These are phyloP conservation scores for Terana coerulea DNA, from an alignment of 768 basidiomycete species.

Conservation along the genomic window DNA sequence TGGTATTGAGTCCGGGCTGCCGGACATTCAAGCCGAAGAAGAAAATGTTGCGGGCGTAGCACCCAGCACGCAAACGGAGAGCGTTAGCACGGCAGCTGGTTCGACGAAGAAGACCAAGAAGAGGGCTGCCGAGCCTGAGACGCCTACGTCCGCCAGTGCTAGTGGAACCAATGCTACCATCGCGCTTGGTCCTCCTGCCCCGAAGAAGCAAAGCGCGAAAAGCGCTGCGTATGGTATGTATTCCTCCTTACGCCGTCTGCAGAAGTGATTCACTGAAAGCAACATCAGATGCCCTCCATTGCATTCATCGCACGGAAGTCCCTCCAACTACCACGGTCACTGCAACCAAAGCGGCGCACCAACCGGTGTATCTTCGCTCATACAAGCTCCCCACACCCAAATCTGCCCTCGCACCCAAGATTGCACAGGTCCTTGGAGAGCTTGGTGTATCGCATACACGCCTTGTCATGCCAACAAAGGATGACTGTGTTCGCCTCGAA, in stretches of 20 bases:
- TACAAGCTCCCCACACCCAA: slow-evolving; percentile 83
- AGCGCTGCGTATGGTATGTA: slow-evolving; percentile 55
- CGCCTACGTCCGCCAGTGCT: slow-evolving; percentile 30
- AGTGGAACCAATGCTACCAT: slow-evolving; percentile 23
- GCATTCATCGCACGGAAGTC: slow-evolving; percentile 67
- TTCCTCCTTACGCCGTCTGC: not conserved
- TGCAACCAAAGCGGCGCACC: slow-evolving; percentile 68
- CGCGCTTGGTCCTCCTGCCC: slow-evolving; percentile 33
- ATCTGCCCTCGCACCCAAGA: slow-evolving; percentile 65
- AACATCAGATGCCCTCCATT: slow-evolving; percentile 58
- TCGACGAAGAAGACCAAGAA: slow-evolving; percentile 61
- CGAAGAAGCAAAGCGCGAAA: slow-evolving; percentile 45
- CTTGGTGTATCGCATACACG: slow-evolving; percentile 68
- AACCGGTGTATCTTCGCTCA: slow-evolving; percentile 80
- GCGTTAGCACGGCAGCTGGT: not conserved
- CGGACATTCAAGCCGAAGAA: slow-evolving; percentile 64
- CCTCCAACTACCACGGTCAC: slow-evolving; percentile 44
- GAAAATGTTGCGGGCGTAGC: slow-evolving; percentile 50
- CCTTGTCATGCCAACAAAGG: slow-evolving; percentile 92
- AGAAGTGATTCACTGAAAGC: not conserved
- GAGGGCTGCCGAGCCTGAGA: slow-evolving; percentile 32
- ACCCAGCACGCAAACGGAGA: too few species aligned
- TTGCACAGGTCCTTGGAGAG: slow-evolving; percentile 73
- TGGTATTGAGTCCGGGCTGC: slow-evolving; percentile 84
- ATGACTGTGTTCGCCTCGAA: slow-evolving; percentile 74